A percentile compares a stretch with the other conserved stretches of the same genome.
phyloP scores from a whole-genome alignment of 2,329 filamentous ascomycete genomes.

The Exophiala xenobiotica region DNA sequence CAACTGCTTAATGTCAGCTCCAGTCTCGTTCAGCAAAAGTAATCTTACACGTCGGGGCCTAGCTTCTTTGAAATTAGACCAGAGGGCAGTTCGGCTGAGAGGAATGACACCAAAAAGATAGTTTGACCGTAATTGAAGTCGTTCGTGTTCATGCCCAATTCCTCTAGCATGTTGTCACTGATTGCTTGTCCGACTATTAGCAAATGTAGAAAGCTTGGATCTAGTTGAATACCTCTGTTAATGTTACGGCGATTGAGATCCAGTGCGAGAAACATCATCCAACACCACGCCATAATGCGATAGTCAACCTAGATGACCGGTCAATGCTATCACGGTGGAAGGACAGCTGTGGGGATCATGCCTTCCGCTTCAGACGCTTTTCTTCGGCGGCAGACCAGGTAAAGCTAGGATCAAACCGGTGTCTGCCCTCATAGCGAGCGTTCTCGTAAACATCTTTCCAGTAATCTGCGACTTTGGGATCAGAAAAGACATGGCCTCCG shows the following conservation, averaged over 20 bases:
- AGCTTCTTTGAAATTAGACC: conserved; percentile 59
- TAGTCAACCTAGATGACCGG: conserved; percentile 28
- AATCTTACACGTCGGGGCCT: conserved; percentile 48
- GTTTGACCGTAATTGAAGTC: conserved; percentile 56
- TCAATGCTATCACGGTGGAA: no score
- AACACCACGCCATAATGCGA: conserved; percentile 33
- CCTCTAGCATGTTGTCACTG: conserved; percentile 59
- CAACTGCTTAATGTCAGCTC: conserved; percentile 39
- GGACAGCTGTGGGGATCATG: background rate
- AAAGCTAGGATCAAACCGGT: background rate
- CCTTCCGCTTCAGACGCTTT: background rate
- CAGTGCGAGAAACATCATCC: conserved; percentile 62
- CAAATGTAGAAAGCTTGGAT: no score
- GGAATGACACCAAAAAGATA: conserved; percentile 54
- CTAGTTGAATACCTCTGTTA: conserved; percentile 62
- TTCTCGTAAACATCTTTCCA: no score
- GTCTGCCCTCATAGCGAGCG: background rate
- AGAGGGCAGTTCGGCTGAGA: conserved; percentile 59
- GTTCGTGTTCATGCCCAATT: conserved; percentile 50
- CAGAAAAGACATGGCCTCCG: no score
- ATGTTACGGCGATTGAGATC: no score
- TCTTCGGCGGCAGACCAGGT: background rate
- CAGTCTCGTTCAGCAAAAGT: background rate
- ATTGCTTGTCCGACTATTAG: conserved; percentile 60
- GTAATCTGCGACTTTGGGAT: no score